A percentile compares a stretch with the other conserved stretches of the same genome.
These are phyloP conservation scores for Pseudogymnoascus sp. DNA, from an alignment of 2,329 filamentous ascomycete genomes.

Conservation along the genomic window DNA sequence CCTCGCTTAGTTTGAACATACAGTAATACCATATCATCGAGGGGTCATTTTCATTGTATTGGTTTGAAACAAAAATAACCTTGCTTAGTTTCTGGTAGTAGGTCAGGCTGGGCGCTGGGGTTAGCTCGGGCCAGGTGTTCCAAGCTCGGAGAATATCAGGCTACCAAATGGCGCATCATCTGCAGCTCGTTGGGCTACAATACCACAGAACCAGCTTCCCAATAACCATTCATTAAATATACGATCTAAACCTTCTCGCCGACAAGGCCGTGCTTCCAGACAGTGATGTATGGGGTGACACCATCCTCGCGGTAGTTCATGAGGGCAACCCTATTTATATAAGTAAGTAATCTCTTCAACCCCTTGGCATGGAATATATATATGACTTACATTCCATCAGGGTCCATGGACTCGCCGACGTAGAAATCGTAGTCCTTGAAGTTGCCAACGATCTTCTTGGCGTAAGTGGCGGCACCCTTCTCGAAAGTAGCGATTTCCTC, in stretches of 20 bases:
- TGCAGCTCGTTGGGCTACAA: not conserved
- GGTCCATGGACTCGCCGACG: constrained; percentile 85
- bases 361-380: constrained; percentile 7
- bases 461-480: constrained; percentile 61
- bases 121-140: too few relatives aligned
- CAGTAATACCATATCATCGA: not conserved
- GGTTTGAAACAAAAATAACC: too few relatives aligned
- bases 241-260: constrained; percentile 80
- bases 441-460: constrained; percentile 71
- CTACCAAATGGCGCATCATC: constrained; percentile 3
- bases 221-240: constrained; percentile 8
- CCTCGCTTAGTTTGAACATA: not conserved
- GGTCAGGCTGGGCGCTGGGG: too few relatives aligned
- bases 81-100: too few relatives aligned
- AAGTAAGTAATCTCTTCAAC: constrained; percentile 9
- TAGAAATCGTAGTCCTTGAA: constrained; percentile 97
- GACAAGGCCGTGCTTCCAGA: constrained; percentile 92
- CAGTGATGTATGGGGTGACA: constrained; percentile 74
- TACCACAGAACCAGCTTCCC: constrained; percentile 5
- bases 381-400: constrained; percentile 76
- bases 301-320: constrained; percentile 98
- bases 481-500: constrained; percentile 72
- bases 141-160: constrained; percentile 7
- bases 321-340: constrained; percentile 62
- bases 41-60: constrained; percentile 7